Evolutionary conservation across 129 eudicot species (phyloP).

Genomic region (Artemisia argyi): DNA sequence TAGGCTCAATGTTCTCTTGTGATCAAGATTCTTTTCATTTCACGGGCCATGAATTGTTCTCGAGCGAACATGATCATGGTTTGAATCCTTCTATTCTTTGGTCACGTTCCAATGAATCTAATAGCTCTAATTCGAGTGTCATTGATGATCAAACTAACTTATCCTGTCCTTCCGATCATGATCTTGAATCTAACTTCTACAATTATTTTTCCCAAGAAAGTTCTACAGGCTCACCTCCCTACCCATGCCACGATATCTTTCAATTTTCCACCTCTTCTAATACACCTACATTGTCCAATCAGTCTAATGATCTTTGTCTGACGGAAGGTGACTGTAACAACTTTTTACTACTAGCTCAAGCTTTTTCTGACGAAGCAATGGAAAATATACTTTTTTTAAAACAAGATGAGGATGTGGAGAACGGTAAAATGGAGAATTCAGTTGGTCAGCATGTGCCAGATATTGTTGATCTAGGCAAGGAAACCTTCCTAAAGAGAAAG

Average conservation of each 20-base stretch:
- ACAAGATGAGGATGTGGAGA: conserved; percentile 24
- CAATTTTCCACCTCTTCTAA: conserved; percentile 23
- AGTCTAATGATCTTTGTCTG: conserved; percentile 24
- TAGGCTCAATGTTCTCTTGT: conserved; percentile 54
- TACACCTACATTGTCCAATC: conserved; percentile 16
- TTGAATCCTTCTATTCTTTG: conserved; percentile 32
- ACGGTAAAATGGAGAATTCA: too few species aligned
- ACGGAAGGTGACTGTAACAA: conserved; percentile 30
- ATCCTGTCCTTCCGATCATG: conserved; percentile 29
- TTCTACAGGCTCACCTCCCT: conserved; percentile 28
- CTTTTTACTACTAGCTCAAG: conserved; percentile 26
- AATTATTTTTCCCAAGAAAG: conserved; percentile 57
- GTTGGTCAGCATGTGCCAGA: conserved; percentile 15
- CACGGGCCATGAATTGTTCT: conserved; percentile 27
- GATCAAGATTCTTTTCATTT: conserved; percentile 41
- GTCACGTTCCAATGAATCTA: conserved; percentile 28
- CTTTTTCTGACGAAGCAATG: conserved; percentile 38
- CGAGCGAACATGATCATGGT: conserved; percentile 29
- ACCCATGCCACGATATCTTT: conserved; percentile 27
- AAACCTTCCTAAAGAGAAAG: conserved; percentile 54
- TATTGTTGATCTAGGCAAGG: not conserved
- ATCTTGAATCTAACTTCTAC: conserved; percentile 27
- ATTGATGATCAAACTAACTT: conserved; percentile 24
- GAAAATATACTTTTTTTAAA: conserved; percentile 32
- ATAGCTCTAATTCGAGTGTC: conserved; percentile 20